Conservation (phyloP, 371 early-diverging fungal species). For the Lichtheimia ornata region DNA sequence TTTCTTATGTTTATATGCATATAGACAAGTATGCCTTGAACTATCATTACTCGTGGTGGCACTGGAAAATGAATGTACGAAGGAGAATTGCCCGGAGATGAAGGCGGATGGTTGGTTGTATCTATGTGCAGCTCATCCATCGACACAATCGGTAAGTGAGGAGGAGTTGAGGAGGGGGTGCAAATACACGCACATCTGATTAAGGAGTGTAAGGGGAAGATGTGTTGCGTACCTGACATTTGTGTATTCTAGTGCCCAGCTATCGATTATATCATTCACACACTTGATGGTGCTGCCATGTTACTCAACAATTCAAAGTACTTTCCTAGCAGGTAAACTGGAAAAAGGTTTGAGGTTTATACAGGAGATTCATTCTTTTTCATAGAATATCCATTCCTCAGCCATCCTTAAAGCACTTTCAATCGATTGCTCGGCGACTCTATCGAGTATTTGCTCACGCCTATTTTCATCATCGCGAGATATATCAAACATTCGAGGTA, state of each 20-base stretch:
- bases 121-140: conserved; percentile 90
- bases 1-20: not conserved
- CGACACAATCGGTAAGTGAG: conserved; percentile 70
- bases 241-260: conserved; percentile 76
- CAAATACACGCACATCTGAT: too few relatives aligned
- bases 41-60: conserved; percentile 76
- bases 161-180: not conserved
- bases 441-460: conserved; percentile 97
- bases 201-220: too few relatives aligned
- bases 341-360: not conserved
- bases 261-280: conserved; percentile 92
- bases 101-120: conserved; percentile 90
- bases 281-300: conserved; percentile 85
- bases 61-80: conserved; percentile 79
- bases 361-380: not conserved
- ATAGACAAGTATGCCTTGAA: conserved; percentile 81
- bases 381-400: conserved; percentile 72
- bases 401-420: conserved; percentile 79
- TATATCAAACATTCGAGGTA: conserved; percentile 87
- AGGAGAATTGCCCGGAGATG: conserved; percentile 88
- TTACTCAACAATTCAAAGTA: conserved; percentile 77
- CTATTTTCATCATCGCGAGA: conserved; percentile 87
- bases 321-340: conserved; percentile 72
- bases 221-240: too few relatives aligned
- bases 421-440: conserved; percentile 85